A percentile compares a stretch with the other conserved stretches of the same genome.
Conservation (phyloP, 805 yeast genomes). For the Pichia membranifaciens region DNA sequence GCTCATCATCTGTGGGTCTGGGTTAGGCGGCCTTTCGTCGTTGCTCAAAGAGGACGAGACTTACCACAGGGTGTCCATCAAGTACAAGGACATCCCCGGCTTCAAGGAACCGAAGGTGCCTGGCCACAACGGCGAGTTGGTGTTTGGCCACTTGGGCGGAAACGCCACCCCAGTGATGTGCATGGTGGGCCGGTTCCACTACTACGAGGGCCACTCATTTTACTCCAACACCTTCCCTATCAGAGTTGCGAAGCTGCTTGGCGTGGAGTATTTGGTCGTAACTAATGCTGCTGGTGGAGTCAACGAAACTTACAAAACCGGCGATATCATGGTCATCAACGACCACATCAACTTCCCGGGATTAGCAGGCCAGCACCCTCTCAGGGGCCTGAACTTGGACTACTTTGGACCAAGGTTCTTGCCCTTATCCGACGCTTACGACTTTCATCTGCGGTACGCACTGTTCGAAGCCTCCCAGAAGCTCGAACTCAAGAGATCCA, state of each 20-base stretch:
- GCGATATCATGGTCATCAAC: slow-evolving; percentile 84
- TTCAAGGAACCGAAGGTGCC: slow-evolving; percentile 77
- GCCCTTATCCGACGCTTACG: slow-evolving; percentile 88
- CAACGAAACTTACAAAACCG: slow-evolving; percentile 60
- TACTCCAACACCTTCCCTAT: slow-evolving; percentile 81
- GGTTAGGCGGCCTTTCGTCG: slow-evolving; percentile 79
- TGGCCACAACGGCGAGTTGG: slow-evolving; percentile 81
- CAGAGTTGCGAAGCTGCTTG: slow-evolving; percentile 63
- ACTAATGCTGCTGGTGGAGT: slow-evolving; percentile 98
- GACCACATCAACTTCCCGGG: slow-evolving; percentile 94
- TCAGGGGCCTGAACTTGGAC: slow-evolving; percentile 80
- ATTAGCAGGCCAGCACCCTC: slow-evolving; percentile 78
- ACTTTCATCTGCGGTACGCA: slow-evolving; percentile 57
- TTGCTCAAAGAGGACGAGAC: slow-evolving; percentile 31
- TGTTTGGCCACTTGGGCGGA: slow-evolving; percentile 69
- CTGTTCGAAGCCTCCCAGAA: slow-evolving; percentile 50
- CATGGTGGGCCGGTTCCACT: slow-evolving; percentile 91
- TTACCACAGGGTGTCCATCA: slow-evolving; percentile 40
- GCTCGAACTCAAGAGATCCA: slow-evolving; percentile 43
- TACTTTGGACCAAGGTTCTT: slow-evolving; percentile 80
- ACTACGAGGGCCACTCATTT: slow-evolving; percentile 87
- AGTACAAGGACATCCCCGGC: slow-evolving; percentile 71
- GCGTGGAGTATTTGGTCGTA: slow-evolving; percentile 58
- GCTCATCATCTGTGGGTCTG: slow-evolving; percentile 90
- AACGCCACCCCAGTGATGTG: slow-evolving; percentile 75